phyloP scores from a whole-genome alignment of 2,329 filamentous ascomycete species.

The Dothistroma septosporum region DNA sequence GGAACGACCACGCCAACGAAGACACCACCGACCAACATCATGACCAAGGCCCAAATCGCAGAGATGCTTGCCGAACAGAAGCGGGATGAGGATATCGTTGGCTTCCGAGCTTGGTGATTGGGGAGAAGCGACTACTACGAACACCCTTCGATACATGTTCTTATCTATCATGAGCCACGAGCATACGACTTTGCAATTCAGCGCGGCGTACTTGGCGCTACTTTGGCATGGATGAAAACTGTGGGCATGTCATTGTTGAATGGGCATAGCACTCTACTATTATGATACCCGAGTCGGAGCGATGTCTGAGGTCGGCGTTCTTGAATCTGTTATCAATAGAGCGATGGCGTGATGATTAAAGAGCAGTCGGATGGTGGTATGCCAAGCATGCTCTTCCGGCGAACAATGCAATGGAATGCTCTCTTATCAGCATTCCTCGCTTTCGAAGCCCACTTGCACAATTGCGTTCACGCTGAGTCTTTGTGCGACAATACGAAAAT shows the following conservation, averaged over 20 bases:
- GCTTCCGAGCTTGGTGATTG: conserved; percentile 17
- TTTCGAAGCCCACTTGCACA: neutral
- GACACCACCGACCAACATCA: conserved; percentile 20
- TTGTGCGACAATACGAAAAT: neutral
- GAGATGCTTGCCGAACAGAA: conserved; percentile 29
- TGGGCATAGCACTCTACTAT: neutral
- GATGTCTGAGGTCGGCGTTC: neutral
- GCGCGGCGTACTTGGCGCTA: conserved; percentile 1
- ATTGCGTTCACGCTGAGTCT: neutral
- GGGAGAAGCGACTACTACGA: neutral
- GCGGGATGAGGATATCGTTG: conserved; percentile 30
- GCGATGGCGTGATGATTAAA: conserved; percentile 8
- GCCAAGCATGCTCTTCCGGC: neutral
- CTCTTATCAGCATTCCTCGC: conserved; percentile 3
- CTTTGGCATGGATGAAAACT: neutral
- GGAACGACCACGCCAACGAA: conserved; percentile 18
- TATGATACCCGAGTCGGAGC: neutral
- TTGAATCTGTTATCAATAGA: neutral
- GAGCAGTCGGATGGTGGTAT: conserved; percentile 2
- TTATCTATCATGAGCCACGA: neutral
- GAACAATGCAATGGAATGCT: conserved; percentile 11
- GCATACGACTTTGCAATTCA: neutral
- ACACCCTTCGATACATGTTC: neutral
- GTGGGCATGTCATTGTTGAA: neutral
- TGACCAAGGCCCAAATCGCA: conserved; percentile 27